Evolutionary conservation across 805 yeast genomes (phyloP).

Genomic region (Cyberlindnera saturnus): DNA sequence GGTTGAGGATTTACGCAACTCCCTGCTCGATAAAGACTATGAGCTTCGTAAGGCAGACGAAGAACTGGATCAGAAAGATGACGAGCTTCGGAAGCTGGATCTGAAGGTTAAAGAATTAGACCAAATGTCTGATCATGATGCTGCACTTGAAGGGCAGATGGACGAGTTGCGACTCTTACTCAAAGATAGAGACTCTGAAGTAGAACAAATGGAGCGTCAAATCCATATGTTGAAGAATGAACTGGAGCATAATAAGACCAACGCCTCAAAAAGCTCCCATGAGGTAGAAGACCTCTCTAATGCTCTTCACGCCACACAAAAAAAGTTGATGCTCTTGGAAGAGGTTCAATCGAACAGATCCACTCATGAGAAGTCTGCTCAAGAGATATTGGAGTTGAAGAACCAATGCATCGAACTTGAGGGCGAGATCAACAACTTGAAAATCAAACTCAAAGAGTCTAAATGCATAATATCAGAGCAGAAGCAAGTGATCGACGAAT

Average conservation of each 20-base stretch:
- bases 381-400: constrained; percentile 9
- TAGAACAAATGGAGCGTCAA: constrained; percentile 10
- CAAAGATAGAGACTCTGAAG: constrained; percentile 9
- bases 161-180: constrained; percentile 10
- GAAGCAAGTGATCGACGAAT: constrained; percentile 17
- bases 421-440: constrained; percentile 10
- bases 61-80: constrained; percentile 17
- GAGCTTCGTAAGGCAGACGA: constrained; percentile 17
- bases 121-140: constrained; percentile 8
- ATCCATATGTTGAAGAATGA: constrained; percentile 1
- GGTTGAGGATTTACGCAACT: constrained; percentile 10
- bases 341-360: constrained; percentile 7
- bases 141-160: constrained; percentile 9
- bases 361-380: constrained; percentile 4
- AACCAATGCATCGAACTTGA: constrained; percentile 11
- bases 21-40: constrained; percentile 11
- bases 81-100: constrained; percentile 13
- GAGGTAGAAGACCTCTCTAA: constrained; percentile 2
- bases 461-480: constrained; percentile 19
- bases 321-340: constrained; percentile 6
- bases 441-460: constrained; percentile 13
- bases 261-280: background rate
- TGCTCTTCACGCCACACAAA: constrained; percentile 1
- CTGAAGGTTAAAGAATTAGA: constrained; percentile 12
- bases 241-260: background rate